Evolutionary conservation across 2,329 filamentous ascomycete species (phyloP).

Genomic region (Aureobasidium sp.): DNA sequence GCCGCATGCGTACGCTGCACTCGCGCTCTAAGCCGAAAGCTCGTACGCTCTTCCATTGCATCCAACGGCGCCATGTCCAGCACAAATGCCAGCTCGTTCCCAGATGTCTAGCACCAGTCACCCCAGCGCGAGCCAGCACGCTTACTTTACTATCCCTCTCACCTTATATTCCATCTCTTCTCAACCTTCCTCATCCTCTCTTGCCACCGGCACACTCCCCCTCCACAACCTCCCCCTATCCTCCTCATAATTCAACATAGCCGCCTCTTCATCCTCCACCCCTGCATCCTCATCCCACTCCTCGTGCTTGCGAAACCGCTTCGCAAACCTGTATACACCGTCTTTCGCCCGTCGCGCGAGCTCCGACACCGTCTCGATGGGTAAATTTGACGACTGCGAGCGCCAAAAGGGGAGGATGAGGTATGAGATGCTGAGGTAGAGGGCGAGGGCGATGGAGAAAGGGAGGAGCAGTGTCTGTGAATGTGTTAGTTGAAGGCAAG

Average conservation of each 20-base stretch:
- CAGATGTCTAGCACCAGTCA: neutral
- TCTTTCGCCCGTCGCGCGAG: neutral
- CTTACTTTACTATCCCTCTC: neutral
- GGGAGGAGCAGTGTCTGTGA: slow-evolving; percentile 8
- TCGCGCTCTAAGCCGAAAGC: neutral
- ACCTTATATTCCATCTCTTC: neutral
- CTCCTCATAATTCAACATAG: slow-evolving; percentile 15
- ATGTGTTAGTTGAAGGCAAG: neutral
- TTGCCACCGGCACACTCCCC: neutral
- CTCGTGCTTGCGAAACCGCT: neutral
- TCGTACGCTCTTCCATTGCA: neutral
- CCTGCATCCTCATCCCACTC: slow-evolving; percentile 12
- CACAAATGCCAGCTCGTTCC: neutral
- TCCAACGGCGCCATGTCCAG: neutral
- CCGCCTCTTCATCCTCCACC: neutral
- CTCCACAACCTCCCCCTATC: slow-evolving; percentile 11
- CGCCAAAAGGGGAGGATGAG: slow-evolving; percentile 6
- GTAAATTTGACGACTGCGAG: neutral
- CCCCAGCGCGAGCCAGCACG: neutral
- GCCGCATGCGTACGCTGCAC: neutral
- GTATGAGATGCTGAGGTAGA: slow-evolving; percentile 10
- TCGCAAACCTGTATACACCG: neutral
- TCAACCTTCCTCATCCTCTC: neutral
- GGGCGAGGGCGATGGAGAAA: slow-evolving; percentile 3
- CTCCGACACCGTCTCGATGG: neutral